Base-by-base conservation (phyloP, 108 stramenopile genomes). In the Cyclotella atomus region DNA sequence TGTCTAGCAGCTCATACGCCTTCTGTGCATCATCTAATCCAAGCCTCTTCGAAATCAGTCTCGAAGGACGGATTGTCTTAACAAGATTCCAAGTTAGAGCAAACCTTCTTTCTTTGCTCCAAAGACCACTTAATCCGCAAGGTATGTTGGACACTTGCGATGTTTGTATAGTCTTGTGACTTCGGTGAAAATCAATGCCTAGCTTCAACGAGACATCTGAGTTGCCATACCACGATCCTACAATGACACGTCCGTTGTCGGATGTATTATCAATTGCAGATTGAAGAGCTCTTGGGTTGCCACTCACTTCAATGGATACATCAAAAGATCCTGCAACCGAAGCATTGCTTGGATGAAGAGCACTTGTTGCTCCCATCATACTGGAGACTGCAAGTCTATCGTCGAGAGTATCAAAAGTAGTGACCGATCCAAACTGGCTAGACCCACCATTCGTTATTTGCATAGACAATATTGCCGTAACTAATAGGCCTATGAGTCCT, bases 131-230 rank as follows among this genome's bases (percentile, higher is more conserved):
- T 59, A 97, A 64, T 38, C 68, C 68, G 32, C 85, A 71, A 12
- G 92, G 87, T 28, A 93, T 86, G 35, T 73, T 83, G 55, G 93
- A 91, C 44, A 95, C 97, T 79, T 97, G 97, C 17, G 95, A 96
- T 29, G 94, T 86, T 38, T 81, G 61, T 21, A 97, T 77, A 6
- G 82, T 89, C 52, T 95, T 94, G 57, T 96, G 89, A 69, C 94
- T 95, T 10, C 97, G 85, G 76, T 97, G 97, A 75, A 97, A 97
- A 44, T 92, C 90, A 45, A 96, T 91, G 9, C 97, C 97, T 7
- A 97, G 81, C 63, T 91, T 91, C 44, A 97, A 85, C 34, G 54
- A 54, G 2, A 95, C 91, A 29, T 84, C 75, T 19, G 79, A 53
- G 63, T 83, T 89, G 24, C 95, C 95, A 73, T 97, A 97, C 94